phyloP scores from a whole-genome alignment of 176 grass and related monocot genomes.

The Panicum miliaceum region DNA sequence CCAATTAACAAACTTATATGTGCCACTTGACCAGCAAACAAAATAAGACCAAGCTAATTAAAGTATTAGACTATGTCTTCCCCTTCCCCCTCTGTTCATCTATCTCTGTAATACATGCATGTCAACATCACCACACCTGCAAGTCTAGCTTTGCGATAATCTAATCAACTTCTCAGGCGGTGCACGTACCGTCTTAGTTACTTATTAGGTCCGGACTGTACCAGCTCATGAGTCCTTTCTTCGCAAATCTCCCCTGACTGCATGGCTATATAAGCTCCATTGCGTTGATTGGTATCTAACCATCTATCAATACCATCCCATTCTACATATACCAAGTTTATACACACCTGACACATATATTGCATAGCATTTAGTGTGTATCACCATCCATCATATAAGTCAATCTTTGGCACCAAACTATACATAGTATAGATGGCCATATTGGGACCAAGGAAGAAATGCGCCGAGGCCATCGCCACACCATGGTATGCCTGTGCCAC shows the following conservation, averaged over 20 bases:
- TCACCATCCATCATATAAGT: neutral
- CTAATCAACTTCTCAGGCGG: neutral
- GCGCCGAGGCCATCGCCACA: neutral
- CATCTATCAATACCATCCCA: neutral
- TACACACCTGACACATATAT: neutral
- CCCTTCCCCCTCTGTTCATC: neutral
- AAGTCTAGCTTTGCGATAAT: neutral
- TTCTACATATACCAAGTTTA: neutral
- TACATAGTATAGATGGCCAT: neutral
- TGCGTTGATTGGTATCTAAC: neutral
- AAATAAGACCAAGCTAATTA: neutral
- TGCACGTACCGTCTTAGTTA: conserved; percentile 10
- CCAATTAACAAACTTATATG: neutral
- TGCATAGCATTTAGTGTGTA: neutral
- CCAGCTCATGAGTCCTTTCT: neutral
- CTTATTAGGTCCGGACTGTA: neutral
- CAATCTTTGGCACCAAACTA: neutral
- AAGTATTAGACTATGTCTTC: neutral
- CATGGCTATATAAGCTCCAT: neutral
- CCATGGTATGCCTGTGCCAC: conserved; percentile 8
- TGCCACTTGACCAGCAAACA: neutral
- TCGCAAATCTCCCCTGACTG: neutral
- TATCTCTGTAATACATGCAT: neutral
- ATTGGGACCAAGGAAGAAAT: conserved; percentile 19
- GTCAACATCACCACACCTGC: neutral